Evolutionary conservation across 2,329 filamentous ascomycete species (phyloP), one percentile per base, ranked within the genome.

Genomic region (Mycosphaerella sp.): DNA sequence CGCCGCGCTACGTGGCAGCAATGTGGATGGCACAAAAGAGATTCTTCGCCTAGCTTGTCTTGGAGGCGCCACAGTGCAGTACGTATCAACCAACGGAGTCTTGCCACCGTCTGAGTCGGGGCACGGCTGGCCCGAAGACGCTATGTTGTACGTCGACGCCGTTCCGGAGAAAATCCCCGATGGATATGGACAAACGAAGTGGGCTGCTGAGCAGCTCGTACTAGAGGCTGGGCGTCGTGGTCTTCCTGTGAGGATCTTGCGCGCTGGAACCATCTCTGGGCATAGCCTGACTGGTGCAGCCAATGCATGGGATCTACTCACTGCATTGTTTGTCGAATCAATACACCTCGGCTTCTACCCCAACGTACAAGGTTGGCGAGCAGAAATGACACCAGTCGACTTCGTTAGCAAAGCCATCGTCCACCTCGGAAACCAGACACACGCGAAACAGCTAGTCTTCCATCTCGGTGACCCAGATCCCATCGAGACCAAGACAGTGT

Each of bases 351-450:
- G 86, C 5, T 79, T 79, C 58, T 79, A 79, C 1, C 86, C 87
- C 0, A 77, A 86, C 47, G 81, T 89, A 3, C 76, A 84, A 44
- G 82, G 82, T 37, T 91, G 87, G 87, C 80, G 83, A 44, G 79
- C 85, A 1, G 87, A 91, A 70, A 90, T 90, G 86, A 89, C 87
- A 0, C 86, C 87, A 0, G 87, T 89, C 12, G 86, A 91, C 68
- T 89, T 87, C 62, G 85, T 89, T 52, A 86, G 82, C 69, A 82
- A 81, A 56, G 81, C 85, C 3, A 87, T 91, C 58, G 73, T 86
- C 18, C 80, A 85, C 14, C 76, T 90, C 16, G 78, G 83, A 36
- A 81, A 84, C 58, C 77, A 87, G 52, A 77, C 72, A 0, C 75
- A 82, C 32, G 74, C 76, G 1, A 75, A 81, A 8, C 84, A 87